These are phyloP conservation scores for Brasilioporus rufonigricans DNA, from an alignment of 768 basidiomycete genomes.

Conservation along the genomic window DNA sequence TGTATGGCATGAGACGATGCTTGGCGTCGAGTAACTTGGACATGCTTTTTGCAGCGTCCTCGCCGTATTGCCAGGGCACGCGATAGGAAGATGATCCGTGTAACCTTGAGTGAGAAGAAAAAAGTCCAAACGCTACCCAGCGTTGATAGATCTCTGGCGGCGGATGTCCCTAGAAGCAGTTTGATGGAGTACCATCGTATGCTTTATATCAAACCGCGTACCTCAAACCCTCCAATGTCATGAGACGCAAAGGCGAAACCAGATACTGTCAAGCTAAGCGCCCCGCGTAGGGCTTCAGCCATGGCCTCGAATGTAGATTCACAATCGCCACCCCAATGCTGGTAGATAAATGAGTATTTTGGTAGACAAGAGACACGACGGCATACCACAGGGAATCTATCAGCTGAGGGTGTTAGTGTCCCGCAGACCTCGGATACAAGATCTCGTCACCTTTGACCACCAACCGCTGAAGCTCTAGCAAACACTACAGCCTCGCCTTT, in stretches of 20 bases:
- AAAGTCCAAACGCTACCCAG: conserved; percentile 75
- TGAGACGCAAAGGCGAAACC: conserved; percentile 74
- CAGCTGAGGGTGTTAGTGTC: conserved; percentile 2
- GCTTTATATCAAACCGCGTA: conserved; percentile 16
- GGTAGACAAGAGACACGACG: not conserved
- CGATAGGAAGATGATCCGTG: conserved; percentile 75
- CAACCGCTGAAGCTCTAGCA: conserved; percentile 64
- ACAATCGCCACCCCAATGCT: conserved; percentile 75
- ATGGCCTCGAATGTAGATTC: conserved; percentile 78
- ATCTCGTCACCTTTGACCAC: conserved; percentile 55
- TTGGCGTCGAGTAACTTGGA: conserved; percentile 60
- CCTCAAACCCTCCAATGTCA: conserved; percentile 79
- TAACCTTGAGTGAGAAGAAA: conserved; percentile 72
- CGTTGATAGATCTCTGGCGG: conserved; percentile 69
- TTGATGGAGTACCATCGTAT: not conserved
- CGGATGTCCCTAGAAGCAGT: conserved; percentile 50
- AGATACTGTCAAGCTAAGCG: conserved; percentile 61
- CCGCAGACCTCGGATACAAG: not conserved
- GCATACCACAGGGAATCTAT: conserved; percentile 18
- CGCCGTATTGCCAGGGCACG: conserved; percentile 76
- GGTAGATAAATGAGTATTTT: conserved; percentile 26
- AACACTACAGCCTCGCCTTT: conserved; percentile 67
- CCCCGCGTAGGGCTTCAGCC: conserved; percentile 70
- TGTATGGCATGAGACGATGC: conserved; percentile 72
- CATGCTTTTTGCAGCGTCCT: conserved; percentile 65